Conservation (phyloP, 2,329 filamentous ascomycete species). For the Elsinoe arachidis region DNA sequence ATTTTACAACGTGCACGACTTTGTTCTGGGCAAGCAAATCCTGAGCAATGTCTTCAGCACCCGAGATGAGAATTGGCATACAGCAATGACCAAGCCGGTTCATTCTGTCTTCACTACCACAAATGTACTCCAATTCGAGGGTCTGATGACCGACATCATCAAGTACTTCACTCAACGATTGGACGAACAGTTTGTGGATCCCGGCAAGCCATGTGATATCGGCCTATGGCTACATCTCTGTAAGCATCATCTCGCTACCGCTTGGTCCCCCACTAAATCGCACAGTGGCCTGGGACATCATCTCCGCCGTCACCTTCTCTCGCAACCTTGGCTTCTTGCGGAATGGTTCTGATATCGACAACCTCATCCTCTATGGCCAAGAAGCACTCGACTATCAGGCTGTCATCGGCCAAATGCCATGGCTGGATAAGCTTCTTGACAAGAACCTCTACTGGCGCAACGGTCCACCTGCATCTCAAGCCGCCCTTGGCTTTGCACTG, state of each 20-base stretch:
- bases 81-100: constrained; percentile 4
- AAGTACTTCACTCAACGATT: neutral
- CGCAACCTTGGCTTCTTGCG: neutral
- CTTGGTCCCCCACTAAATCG: neutral
- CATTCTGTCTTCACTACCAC: constrained; percentile 1
- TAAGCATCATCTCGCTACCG: neutral
- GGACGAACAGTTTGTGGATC: neutral
- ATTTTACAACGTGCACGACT: neutral
- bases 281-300: constrained; percentile 3
- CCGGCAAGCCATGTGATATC: neutral
- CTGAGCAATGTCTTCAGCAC: constrained; percentile 10
- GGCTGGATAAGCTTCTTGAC: neutral
- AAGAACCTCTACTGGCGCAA: constrained; percentile 9
- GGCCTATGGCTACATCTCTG: constrained; percentile 10
- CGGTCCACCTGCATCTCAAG: neutral
- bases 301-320: neutral
- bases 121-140: constrained; percentile 4
- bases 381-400: neutral
- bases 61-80: constrained; percentile 6
- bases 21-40: constrained; percentile 4
- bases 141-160: constrained; percentile 6
- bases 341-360: neutral
- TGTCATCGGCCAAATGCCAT: constrained; percentile 5
- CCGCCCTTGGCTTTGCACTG: neutral
- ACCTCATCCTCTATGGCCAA: neutral